Conservation (phyloP, 1,284 basidiomycete species). For the Coriolopsis trogii region DNA sequence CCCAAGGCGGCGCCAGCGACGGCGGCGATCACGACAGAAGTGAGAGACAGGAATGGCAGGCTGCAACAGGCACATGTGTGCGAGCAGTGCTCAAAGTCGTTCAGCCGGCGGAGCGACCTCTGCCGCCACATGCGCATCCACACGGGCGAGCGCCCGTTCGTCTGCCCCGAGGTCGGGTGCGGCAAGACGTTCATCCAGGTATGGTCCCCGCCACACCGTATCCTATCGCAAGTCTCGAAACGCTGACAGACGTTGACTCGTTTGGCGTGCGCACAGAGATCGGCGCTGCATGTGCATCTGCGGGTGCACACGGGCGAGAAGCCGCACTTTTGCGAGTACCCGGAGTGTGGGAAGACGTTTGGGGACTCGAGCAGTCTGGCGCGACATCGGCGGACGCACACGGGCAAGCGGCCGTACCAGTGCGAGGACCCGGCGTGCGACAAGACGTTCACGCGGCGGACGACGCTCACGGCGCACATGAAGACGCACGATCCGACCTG, state of each 20-base stretch:
- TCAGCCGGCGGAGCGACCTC: slow-evolving; percentile 76
- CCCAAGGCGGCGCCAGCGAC: slow-evolving; percentile 23
- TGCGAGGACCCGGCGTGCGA: slow-evolving; percentile 79
- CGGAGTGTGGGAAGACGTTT: slow-evolving; percentile 82
- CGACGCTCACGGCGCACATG: slow-evolving; percentile 82
- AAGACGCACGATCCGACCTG: slow-evolving; percentile 78
- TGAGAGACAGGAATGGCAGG: slow-evolving; percentile 33
- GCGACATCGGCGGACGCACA: slow-evolving; percentile 86
- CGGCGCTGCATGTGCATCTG: slow-evolving; percentile 83
- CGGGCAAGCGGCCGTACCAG: slow-evolving; percentile 81
- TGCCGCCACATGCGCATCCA: slow-evolving; percentile 85
- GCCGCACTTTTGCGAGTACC: slow-evolving; percentile 86
- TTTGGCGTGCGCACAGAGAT: no score
- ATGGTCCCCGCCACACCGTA: slow-evolving; percentile 23
- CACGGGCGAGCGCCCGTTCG: slow-evolving; percentile 85
- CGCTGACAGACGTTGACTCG: slow-evolving; percentile 24
- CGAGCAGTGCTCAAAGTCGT: slow-evolving; percentile 73
- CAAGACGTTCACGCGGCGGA: slow-evolving; percentile 83
- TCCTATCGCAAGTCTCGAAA: slow-evolving; percentile 2
- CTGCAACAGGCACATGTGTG: slow-evolving; percentile 46
- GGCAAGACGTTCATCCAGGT: slow-evolving; percentile 89
- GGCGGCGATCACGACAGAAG: no score
- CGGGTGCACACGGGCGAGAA: slow-evolving; percentile 90
- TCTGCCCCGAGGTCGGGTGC: slow-evolving; percentile 69
- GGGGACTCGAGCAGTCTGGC: slow-evolving; percentile 88